These are phyloP conservation scores for Yamadazyma friedrichii DNA, from an alignment of 1,139 yeast species.

Conservation along the genomic window DNA sequence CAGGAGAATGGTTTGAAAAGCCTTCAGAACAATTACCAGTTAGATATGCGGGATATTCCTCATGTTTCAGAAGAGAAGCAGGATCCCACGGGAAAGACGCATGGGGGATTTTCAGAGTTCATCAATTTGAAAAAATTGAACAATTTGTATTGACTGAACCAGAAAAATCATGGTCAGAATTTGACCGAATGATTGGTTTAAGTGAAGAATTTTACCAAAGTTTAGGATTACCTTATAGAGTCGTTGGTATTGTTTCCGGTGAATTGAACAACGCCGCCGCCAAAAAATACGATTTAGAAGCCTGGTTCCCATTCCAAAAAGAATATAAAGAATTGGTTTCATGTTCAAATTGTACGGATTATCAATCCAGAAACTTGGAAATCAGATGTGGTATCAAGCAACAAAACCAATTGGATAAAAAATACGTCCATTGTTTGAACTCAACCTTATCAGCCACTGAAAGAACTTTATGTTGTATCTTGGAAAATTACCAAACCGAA, in stretches of 20 bases:
- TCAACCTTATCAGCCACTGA: conserved; percentile 97
- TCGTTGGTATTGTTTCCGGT: conserved; percentile 97
- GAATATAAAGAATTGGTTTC: conserved; percentile 98
- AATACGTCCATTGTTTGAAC: conserved; percentile 97
- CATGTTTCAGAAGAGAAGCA: conserved; percentile 99
- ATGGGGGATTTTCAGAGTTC: conserved; percentile 99
- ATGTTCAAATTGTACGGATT: conserved; percentile 98
- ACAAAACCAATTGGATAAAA: conserved; percentile 93
- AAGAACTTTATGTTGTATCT: conserved; percentile 94
- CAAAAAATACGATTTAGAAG: conserved; percentile 96
- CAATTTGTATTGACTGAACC: conserved; percentile 96
- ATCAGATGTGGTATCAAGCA: conserved; percentile 98
- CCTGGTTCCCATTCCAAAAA: conserved; percentile 99
- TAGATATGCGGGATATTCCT: conserved; percentile 95
- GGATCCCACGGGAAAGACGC: conserved; percentile 99
- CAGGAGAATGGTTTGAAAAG: conserved; percentile 97
- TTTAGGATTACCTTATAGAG: conserved; percentile 91
- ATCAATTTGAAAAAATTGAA: conserved; percentile 96
- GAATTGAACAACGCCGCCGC: conserved; percentile 99
- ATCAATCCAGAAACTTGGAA: conserved; percentile 97
- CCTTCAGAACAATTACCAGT: conserved; percentile 96
- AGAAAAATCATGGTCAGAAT: conserved; percentile 96
- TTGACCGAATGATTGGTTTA: conserved; percentile 87
- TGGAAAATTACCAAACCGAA: conserved; percentile 97
- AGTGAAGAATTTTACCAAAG: conserved; percentile 94